phyloP scores from a whole-genome alignment of 352 stramenopile species.

The Thalassiosira exigua region DNA sequence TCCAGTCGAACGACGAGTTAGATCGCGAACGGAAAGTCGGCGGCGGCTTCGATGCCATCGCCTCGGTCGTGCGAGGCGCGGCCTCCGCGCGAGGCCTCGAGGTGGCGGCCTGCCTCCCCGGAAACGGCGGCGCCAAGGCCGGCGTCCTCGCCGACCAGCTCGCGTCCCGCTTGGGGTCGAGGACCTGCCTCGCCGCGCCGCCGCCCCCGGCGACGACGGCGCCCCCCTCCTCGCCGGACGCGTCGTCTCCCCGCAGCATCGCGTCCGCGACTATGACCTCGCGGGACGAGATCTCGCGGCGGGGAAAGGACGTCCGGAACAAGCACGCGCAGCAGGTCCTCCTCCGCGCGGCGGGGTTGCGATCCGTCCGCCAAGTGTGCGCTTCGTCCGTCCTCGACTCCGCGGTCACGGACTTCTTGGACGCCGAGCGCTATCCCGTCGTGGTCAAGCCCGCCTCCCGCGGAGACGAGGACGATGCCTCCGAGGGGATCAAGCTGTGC shows the following conservation, averaged over 20 bases:
- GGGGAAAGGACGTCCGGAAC: conserved; percentile 55
- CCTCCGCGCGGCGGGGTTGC: conserved; percentile 35
- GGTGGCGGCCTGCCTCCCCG: conserved; percentile 88
- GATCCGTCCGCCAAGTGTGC: conserved; percentile 45
- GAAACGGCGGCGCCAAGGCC: conserved; percentile 58
- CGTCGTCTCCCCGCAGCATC: neutral
- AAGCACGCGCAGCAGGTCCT: conserved; percentile 61
- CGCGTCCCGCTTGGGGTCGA: conserved; percentile 82
- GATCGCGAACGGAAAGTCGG: conserved; percentile 38
- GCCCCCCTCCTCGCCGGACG: no score
- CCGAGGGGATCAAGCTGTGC: conserved; percentile 62
- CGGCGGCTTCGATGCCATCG: conserved; percentile 33
- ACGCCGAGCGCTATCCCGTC: conserved; percentile 52
- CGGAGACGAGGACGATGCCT: conserved; percentile 23
- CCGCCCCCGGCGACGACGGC: no score
- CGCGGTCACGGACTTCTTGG: conserved; percentile 48
- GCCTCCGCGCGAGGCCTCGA: conserved; percentile 31
- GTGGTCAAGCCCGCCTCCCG: conserved; percentile 47
- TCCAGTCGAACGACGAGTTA: conserved; percentile 41
- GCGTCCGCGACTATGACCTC: conserved; percentile 61
- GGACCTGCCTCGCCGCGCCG: neutral
- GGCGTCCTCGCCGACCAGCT: conserved; percentile 86
- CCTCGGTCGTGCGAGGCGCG: conserved; percentile 30
- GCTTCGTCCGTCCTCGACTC: conserved; percentile 19
- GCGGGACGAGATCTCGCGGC: conserved; percentile 83